Evolutionary conservation across 352 stramenopile genomes (phyloP).

Genomic region (Pythium folliculosum): DNA sequence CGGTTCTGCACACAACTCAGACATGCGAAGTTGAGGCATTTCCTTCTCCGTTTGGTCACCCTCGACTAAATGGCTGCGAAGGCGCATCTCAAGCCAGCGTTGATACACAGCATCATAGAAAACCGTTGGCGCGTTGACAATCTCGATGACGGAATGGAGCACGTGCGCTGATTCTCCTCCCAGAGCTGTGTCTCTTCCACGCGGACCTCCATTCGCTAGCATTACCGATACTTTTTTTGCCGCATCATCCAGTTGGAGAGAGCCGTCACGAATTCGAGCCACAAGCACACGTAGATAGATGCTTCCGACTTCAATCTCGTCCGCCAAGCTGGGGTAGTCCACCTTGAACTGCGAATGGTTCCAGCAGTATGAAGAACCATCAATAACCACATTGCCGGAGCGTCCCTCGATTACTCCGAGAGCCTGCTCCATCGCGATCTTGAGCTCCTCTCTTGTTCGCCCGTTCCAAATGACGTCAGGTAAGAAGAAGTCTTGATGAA

Average conservation of each 20-base stretch:
- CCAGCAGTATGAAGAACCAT: slow-evolving; percentile 35
- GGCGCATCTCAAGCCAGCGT: slow-evolving; percentile 76
- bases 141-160: slow-evolving; percentile 67
- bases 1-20: slow-evolving; percentile 18
- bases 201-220: neutral
- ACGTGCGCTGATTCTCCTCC: slow-evolving; percentile 36
- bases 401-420: slow-evolving; percentile 16
- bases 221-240: slow-evolving; percentile 29
- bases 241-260: slow-evolving; percentile 58
- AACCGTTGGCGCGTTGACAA: slow-evolving; percentile 52
- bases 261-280: slow-evolving; percentile 69
- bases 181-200: neutral
- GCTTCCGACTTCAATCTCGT: slow-evolving; percentile 63
- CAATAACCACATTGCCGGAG: neutral
- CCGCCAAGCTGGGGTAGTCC: slow-evolving; percentile 57
- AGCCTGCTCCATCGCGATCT: slow-evolving; percentile 26
- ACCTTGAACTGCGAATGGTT: slow-evolving; percentile 75
- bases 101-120: slow-evolving; percentile 86
- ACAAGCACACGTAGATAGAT: slow-evolving; percentile 78
- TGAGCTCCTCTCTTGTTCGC: slow-evolving; percentile 54
- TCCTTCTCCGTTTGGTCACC: slow-evolving; percentile 15
- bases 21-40: slow-evolving; percentile 17
- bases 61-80: slow-evolving; percentile 45
- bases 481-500: slow-evolving; percentile 73
- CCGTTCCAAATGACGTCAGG: slow-evolving; percentile 84